These are phyloP conservation scores for Aphanomyces astaci DNA, from an alignment of 352 stramenopile species.

Conservation along the genomic window DNA sequence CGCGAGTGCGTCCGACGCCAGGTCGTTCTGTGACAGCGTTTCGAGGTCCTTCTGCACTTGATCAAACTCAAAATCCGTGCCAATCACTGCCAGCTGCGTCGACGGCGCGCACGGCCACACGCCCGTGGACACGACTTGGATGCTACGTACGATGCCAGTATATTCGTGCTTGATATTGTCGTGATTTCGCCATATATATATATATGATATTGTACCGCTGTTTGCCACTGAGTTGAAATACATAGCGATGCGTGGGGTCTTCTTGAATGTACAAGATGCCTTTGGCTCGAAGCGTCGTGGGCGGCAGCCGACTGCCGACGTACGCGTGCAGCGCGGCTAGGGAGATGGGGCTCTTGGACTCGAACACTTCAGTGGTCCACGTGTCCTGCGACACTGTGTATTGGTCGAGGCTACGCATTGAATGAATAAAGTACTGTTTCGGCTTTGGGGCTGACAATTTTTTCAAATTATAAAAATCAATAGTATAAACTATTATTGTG, in stretches of 20 bases:
- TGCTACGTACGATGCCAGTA: background rate
- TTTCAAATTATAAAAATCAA: no score
- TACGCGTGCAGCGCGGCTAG: constrained; percentile 47
- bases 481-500: no score
- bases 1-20: background rate
- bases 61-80: constrained; percentile 32
- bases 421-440: no score
- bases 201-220: constrained; percentile 33
- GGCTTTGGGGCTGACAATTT: no score
- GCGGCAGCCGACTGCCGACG: constrained; percentile 33
- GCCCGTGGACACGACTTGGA: constrained; percentile 57
- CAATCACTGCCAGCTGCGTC: constrained; percentile 68
- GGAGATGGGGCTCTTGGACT: constrained; percentile 27
- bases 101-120: constrained; percentile 49
- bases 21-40: constrained; percentile 1
- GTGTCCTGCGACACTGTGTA: background rate
- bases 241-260: constrained; percentile 46
- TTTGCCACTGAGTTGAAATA: constrained; percentile 64
- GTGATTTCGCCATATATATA: no score
- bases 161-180: background rate
- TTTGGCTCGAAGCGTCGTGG: constrained; percentile 44
- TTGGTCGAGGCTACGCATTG: background rate
- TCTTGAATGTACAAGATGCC: constrained; percentile 59
- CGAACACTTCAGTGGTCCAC: constrained; percentile 16
- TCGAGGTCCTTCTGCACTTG: constrained; percentile 31